A percentile compares a stretch with the other conserved stretches of the same genome.
Evolutionary conservation across 2,329 filamentous ascomycete species (phyloP).

Genomic region (Didymella pomorum): DNA sequence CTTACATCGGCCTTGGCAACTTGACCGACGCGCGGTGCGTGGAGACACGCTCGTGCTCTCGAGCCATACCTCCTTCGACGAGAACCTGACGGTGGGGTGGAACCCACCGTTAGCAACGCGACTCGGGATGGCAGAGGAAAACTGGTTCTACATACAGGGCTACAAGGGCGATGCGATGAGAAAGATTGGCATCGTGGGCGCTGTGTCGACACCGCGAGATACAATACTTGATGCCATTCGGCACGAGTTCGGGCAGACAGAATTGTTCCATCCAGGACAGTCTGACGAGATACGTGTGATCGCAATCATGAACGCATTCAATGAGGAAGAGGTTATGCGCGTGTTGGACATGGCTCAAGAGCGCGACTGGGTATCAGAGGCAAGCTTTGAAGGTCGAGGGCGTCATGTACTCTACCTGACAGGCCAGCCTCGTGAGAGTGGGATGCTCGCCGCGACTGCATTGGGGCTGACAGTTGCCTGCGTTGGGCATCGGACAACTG

Average conservation of each 20-base stretch:
- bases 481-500: constrained; percentile 50
- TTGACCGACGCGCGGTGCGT: constrained; percentile 40
- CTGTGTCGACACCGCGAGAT: constrained; percentile 20
- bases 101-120: constrained; percentile 46
- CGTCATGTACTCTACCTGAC: constrained; percentile 50
- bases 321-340: constrained; percentile 47
- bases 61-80: constrained; percentile 51
- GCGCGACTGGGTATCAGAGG: constrained; percentile 33
- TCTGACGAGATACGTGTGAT: constrained; percentile 37
- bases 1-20: constrained; percentile 45
- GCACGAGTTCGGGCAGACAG: constrained; percentile 39
- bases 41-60: constrained; percentile 43
- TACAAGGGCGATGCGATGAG: constrained; percentile 51
- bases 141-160: constrained; percentile 47
- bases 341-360: constrained; percentile 41
- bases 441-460: constrained; percentile 43
- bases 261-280: constrained; percentile 34
- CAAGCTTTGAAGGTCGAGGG: constrained; percentile 29
- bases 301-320: constrained; percentile 55
- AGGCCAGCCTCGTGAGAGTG: constrained; percentile 47
- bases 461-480: constrained; percentile 48
- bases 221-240: constrained; percentile 31
- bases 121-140: constrained; percentile 39
- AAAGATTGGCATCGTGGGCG: constrained; percentile 50
- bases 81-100: constrained; percentile 51